These are phyloP conservation scores for Blakeslea trispora DNA, from an alignment of 371 early-diverging fungal genomes.

Conservation along the genomic window DNA sequence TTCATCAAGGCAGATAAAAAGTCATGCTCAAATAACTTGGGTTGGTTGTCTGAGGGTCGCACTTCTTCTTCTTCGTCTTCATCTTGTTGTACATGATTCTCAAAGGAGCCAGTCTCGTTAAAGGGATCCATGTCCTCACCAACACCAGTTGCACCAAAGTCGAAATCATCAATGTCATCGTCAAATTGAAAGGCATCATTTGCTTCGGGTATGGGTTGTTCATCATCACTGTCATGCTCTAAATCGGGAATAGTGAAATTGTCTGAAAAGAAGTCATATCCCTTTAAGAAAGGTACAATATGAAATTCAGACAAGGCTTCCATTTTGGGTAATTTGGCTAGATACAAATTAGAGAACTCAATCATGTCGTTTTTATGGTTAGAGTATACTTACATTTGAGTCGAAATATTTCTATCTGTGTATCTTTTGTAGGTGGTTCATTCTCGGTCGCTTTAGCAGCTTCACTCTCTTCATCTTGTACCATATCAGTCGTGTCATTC, in stretches of 20 bases:
- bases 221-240: slow-evolving; percentile 24
- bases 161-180: slow-evolving; percentile 11
- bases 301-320: slow-evolving; percentile 49
- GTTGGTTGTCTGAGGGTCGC: too few relatives aligned
- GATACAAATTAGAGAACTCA: too few relatives aligned
- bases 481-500: background rate
- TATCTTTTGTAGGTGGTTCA: slow-evolving; percentile 12
- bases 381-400: slow-evolving; percentile 22
- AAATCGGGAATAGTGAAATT: slow-evolving; percentile 20
- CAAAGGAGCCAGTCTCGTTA: slow-evolving; percentile 12
- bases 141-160: too few relatives aligned
- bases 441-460: slow-evolving; percentile 3
- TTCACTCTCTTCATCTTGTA: slow-evolving; percentile 15
- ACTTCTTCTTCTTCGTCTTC: slow-evolving; percentile 27
- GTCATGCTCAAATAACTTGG: slow-evolving; percentile 34
- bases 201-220: background rate
- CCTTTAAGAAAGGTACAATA: slow-evolving; percentile 71
- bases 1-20: slow-evolving; percentile 44
- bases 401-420: slow-evolving; percentile 28
- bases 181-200: slow-evolving; percentile 17
- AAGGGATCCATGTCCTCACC: slow-evolving; percentile 23
- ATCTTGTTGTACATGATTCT: slow-evolving; percentile 23
- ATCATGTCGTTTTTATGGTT: too few relatives aligned
- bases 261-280: slow-evolving; percentile 56
- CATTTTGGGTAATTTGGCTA: slow-evolving; percentile 58